Base-by-base conservation (phyloP, 208 protist species). In the Leishmania aethiopica region DNA sequence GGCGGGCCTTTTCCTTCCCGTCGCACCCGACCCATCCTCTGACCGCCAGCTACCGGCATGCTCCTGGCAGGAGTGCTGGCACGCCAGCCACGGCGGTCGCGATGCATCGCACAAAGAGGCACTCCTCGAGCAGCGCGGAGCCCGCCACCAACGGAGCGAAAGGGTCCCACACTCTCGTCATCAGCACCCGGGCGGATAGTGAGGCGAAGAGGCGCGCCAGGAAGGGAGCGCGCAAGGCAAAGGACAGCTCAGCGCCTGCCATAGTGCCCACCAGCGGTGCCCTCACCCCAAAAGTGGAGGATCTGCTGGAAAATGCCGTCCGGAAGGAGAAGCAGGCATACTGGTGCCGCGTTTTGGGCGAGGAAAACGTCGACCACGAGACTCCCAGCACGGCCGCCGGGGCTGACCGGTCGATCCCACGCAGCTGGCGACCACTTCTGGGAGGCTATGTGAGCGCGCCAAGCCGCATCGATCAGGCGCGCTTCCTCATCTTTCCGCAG, bases 401-500 rank as follows among this genome's bases (percentile, higher is more conserved):
- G 82, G 49, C 55, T 37, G 11, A 22, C 15, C 75, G 67, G 66
- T 77, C 69, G 77, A 76, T 82, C 10, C 70, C 82, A 35, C 78
- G 55, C 47, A 78, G 70, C 49, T 72, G 55, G 72, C 70, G 81
- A 40, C 81, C 86, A 60, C 75, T 80, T 74, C 78, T 88, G 19
- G 91, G 91, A 5, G 91, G 91, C 45, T 94, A 93, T 75, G 73
- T 94, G 5, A 70, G 59, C 42, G 76, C 32, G 19, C 73, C 77
- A 22, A 60, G 53, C 45, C 72, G 35, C 42, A 8, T 28, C 69
- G 84, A 89, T 35, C 51, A 83, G 6, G 79, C 79, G 40, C 87
- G 88, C 11, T 91, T 94, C 77, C 71, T 92, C 22, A 28, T 93
- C 71, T 94, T 94, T 66, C 91, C 91, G 22, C 91, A 94, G 75